Evolutionary conservation across 1,139 yeast species (phyloP), one percentile per base, ranked within the genome.

Genomic region (Yamadazyma dushanensis): DNA sequence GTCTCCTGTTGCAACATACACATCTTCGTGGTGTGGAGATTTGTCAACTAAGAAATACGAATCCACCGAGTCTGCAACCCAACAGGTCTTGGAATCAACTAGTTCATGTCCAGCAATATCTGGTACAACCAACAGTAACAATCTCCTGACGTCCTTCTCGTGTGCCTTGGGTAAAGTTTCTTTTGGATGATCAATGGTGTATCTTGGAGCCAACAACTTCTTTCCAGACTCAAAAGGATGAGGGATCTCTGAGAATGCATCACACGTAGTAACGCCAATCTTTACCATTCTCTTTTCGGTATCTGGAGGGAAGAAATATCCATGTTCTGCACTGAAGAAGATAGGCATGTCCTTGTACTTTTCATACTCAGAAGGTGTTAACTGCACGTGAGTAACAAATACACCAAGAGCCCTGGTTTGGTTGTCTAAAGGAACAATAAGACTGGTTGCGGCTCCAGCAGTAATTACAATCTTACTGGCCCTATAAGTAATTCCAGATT

Each of bases 41-140:
- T 51, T 57, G 40, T 65, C 73, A 35, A 63, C 55, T 25, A 71
- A 53, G 46, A 63, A 71, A 38, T 70, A 66, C 26, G 65, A 57
- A 40, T 65, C 59, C 26, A 62, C 56, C 3, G 76, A 65, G 44
- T 71, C 76, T 4, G 73, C 64, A 27, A 66, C 59, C 77, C 76
- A 72, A 61, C 51, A 47, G 3, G 34, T 49, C 8, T 66, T 44
- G 22, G 34, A 46, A 29, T 39, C 44, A 11, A 46, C 33, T 11
- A 47, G 28, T 11, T 43, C 34, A 18, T 46, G 48, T 20, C 42
- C 11, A 1, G 41, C 35, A 6, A 47, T 36, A 11, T 45, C 48
- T 3, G 51, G 51, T 1, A 45, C 45, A 10, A 47, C 31, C 24
- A 47, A 32, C 16, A 23, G 14, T 18, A 47, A 38, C 5, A 49